Base-by-base conservation (phyloP, 352 stramenopile genomes). In the Phytopythium montanum region DNA sequence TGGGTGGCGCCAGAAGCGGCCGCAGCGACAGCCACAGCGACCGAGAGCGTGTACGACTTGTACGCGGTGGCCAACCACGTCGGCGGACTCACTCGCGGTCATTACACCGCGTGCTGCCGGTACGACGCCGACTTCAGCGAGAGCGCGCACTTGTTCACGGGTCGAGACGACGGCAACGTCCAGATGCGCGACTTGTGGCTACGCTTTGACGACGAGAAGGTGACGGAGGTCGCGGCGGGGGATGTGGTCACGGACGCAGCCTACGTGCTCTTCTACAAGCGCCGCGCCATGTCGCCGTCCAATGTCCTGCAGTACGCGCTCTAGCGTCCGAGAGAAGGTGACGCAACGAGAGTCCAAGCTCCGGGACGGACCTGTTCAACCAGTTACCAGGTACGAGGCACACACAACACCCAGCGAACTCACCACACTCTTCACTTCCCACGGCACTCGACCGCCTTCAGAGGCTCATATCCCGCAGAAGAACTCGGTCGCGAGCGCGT, bases 21-120 rank as follows among this genome's bases (percentile, higher is more conserved):
- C 9, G 39, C 38, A 14, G 62, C 64, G 49, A 60, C 66, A 2
- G 26, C 64, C 52, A 60, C 66, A 4, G 26, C 53, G 21, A 41
- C 53, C 13, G 18, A 36, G 21, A 61, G 58, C 26, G 66, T 95
- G 25, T 99, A 98, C 62, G 96, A 99, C 66, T 72, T 99, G 28
- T 99, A 98, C 64, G 95, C 90, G 21, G 96, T 99, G 9, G 92
- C 97, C n/a, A 98, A 99, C 76, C 97, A 99, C 61, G 92, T 98
- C 55, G 97, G 97, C 29, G 92, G 89, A 0, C 77, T 99, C 10
- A 94, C 93, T 3, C 87, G 88, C 41, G 97, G 97, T 6, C 97
- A 99, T 65, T 99, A 99, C 76, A 94, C 85, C 18, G 83, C 85
- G 3, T 90, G 79, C 59, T 92, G 82, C 38, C 75, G 81, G 6